Evolutionary conservation across 2,329 filamentous ascomycete genomes (phyloP).

Genomic region (Tolypocladium pustulatum): DNA sequence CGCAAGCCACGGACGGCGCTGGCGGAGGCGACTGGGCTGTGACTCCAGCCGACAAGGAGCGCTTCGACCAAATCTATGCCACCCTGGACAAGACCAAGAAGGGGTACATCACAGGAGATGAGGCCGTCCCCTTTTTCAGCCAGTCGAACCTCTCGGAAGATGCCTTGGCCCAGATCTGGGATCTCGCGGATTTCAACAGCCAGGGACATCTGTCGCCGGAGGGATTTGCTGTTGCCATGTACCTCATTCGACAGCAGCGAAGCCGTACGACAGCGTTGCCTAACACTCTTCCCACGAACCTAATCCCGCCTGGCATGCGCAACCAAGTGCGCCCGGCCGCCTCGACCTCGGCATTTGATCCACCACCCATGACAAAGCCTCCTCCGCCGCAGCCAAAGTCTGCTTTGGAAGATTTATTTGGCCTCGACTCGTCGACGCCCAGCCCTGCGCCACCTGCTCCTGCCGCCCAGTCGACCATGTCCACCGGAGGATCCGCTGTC

Average conservation of each 20-base stretch:
- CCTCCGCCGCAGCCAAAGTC: slow-evolving; percentile 53
- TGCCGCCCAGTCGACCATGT: slow-evolving; percentile 50
- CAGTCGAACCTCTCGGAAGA: slow-evolving; percentile 87
- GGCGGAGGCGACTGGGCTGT: slow-evolving; percentile 62
- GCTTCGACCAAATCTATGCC: slow-evolving; percentile 79
- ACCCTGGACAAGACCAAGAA: slow-evolving; percentile 71
- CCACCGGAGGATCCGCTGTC: slow-evolving; percentile 61
- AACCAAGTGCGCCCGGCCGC: slow-evolving; percentile 41
- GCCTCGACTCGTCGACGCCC: slow-evolving; percentile 59
- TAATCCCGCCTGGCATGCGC: slow-evolving; percentile 82
- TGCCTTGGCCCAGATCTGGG: slow-evolving; percentile 88
- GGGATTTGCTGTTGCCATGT: slow-evolving; percentile 96
- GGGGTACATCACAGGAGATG: slow-evolving; percentile 84
- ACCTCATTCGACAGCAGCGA: slow-evolving; percentile 83
- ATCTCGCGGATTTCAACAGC: slow-evolving; percentile 87
- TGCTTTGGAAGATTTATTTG: slow-evolving; percentile 88
- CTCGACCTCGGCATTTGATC: slow-evolving; percentile 43
- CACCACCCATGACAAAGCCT: slow-evolving; percentile 25
- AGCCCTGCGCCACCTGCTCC: slow-evolving; percentile 35
- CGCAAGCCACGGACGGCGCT: slow-evolving; percentile 26
- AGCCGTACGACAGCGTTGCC: slow-evolving; percentile 57
- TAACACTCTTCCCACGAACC: slow-evolving; percentile 62
- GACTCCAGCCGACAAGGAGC: slow-evolving; percentile 69
- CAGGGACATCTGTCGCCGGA: slow-evolving; percentile 77
- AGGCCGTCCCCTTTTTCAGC: slow-evolving; percentile 88